A percentile compares a stretch with the other conserved stretches of the same genome.
phyloP scores from a whole-genome alignment of 73 alveolate species.

The Paramecium primaurelia region DNA sequence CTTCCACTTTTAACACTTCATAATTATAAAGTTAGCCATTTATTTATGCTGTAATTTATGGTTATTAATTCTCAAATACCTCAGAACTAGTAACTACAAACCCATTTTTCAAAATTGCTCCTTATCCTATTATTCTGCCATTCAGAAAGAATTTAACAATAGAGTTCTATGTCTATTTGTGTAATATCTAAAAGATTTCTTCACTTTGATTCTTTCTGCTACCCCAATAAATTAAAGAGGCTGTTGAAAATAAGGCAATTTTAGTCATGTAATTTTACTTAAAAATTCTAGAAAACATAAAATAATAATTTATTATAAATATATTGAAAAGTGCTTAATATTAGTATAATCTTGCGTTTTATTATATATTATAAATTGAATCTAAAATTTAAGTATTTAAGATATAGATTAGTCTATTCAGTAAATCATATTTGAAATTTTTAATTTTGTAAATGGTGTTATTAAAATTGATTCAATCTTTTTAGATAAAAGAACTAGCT shows the following conservation, averaged over 20 bases:
- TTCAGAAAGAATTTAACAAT: not conserved
- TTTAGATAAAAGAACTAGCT: too few relatives aligned
- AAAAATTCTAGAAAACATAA: slow-evolving; percentile 15
- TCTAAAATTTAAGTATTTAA: too few relatives aligned
- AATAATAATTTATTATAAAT: not conserved
- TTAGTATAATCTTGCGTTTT: too few relatives aligned
- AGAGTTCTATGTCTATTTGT: not conserved
- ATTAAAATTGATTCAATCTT: too few relatives aligned
- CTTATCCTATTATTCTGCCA: slow-evolving; percentile 7
- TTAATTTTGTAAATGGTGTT: too few relatives aligned
- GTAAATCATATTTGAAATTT: too few relatives aligned
- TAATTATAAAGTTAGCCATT: not conserved
- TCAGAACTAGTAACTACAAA: not conserved
- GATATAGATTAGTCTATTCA: too few relatives aligned
- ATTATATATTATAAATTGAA: too few relatives aligned
- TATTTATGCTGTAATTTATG: not conserved
- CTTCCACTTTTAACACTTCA: not conserved
- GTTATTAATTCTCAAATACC: not conserved
- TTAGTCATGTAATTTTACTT: not conserved
- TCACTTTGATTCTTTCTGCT: not conserved
- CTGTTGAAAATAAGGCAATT: not conserved
- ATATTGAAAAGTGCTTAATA: too few relatives aligned
- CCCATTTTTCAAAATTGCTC: slow-evolving; percentile 34
- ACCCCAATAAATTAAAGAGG: not conserved
- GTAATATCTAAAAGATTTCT: not conserved